These are phyloP conservation scores for Ceratocystis lukuohia DNA, from an alignment of 2,329 filamentous ascomycete genomes.

Conservation along the genomic window DNA sequence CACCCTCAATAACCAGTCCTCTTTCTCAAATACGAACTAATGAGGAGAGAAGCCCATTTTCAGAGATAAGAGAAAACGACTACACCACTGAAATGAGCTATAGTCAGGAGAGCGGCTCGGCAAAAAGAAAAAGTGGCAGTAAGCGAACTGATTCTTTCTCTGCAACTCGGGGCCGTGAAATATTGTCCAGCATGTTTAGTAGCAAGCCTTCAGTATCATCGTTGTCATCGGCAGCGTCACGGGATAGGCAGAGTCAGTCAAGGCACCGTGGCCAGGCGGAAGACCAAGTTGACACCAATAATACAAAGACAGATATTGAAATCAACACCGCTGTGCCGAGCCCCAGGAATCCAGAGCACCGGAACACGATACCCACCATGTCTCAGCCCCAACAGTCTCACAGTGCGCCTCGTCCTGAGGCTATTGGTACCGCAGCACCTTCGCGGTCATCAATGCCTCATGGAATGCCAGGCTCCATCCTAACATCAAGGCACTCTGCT, in stretches of 20 bases:
- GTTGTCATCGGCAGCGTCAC: not conserved
- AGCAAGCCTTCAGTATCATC: not conserved
- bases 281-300: not conserved
- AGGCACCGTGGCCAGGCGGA: not conserved
- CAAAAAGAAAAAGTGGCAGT: not conserved
- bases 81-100: slow-evolving; percentile 1
- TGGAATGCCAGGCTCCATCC: not conserved
- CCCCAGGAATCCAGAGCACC: slow-evolving; percentile 1
- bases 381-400: not conserved
- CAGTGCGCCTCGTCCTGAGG: not conserved
- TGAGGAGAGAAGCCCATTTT: slow-evolving; percentile 4
- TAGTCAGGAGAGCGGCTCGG: not conserved
- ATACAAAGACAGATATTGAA: not conserved
- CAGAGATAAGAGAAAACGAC: slow-evolving; percentile 8
- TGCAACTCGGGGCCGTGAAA: slow-evolving; percentile 10
- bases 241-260: not conserved
- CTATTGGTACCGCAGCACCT: not conserved
- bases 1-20: not conserved
- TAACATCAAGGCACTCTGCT: not conserved
- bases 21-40: not conserved
- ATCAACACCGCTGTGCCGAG: not conserved
- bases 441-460: slow-evolving; percentile 6
- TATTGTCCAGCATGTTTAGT: slow-evolving; percentile 17
- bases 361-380: not conserved
- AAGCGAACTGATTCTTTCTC: slow-evolving; percentile 3